Conservation (phyloP, 1,139 yeast genomes). For the Williopsis jadinii region DNA sequence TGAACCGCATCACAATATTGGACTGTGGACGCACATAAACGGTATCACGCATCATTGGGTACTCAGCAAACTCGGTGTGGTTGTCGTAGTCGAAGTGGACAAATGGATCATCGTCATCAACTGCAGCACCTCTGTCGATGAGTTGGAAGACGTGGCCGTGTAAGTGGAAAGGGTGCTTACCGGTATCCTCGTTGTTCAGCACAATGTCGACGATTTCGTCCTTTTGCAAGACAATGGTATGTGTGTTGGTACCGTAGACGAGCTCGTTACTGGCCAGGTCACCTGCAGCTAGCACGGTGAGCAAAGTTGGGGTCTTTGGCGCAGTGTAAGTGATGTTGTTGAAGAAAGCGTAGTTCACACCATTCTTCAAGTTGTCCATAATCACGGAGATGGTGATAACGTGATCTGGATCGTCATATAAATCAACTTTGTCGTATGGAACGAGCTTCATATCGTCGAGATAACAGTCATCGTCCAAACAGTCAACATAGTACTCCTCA, state of each 20-base stretch:
- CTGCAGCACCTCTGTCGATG: constrained; percentile 45
- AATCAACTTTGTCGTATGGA: constrained; percentile 46
- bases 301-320: constrained; percentile 79
- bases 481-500: constrained; percentile 36
- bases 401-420: constrained; percentile 60
- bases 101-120: constrained; percentile 43
- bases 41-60: constrained; percentile 69
- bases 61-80: constrained; percentile 51
- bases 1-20: constrained; percentile 62
- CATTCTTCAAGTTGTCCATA: constrained; percentile 77
- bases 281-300: constrained; percentile 69
- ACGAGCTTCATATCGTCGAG: constrained; percentile 61
- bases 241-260: constrained; percentile 80
- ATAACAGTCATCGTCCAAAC: constrained; percentile 36
- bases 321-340: constrained; percentile 69
- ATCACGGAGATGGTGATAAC: constrained; percentile 56
- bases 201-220: constrained; percentile 64
- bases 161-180: constrained; percentile 84
- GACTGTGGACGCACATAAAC: constrained; percentile 61
- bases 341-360: constrained; percentile 87
- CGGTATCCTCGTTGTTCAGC: constrained; percentile 64
- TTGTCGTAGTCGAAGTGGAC: constrained; percentile 42
- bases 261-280: constrained; percentile 44
- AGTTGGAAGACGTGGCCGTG: constrained; percentile 79
- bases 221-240: constrained; percentile 62